A percentile compares a stretch with the other conserved stretches of the same genome.
Conservation (phyloP, 2,329 filamentous ascomycete species). For the Pyrenophora tritici-repentis region DNA sequence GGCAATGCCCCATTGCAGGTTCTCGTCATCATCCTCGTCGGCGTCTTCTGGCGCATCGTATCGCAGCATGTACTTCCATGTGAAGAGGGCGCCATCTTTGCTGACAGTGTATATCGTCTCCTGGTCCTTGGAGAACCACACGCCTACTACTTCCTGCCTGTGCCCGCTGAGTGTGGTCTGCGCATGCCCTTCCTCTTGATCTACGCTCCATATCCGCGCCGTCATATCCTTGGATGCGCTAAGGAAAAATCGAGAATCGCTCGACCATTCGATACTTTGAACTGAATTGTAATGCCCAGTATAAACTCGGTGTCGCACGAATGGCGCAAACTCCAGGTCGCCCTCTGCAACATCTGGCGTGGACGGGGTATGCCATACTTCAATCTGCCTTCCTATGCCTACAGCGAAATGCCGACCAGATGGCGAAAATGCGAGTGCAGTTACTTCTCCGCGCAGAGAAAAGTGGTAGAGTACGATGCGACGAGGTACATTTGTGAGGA, state of each 20-base stretch:
- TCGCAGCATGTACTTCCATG: slow-evolving; percentile 80
- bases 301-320: slow-evolving; percentile 84
- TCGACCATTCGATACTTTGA: slow-evolving; percentile 89
- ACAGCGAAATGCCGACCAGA: slow-evolving; percentile 91
- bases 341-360: slow-evolving; percentile 83
- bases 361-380: slow-evolving; percentile 95
- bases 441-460: slow-evolving; percentile 84
- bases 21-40: slow-evolving; percentile 65
- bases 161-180: slow-evolving; percentile 91
- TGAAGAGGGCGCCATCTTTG: slow-evolving; percentile 94
- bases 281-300: slow-evolving; percentile 88
- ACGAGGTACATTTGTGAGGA: slow-evolving; percentile 86
- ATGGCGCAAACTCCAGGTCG: slow-evolving; percentile 92
- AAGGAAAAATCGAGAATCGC: slow-evolving; percentile 93
- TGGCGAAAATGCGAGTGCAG: slow-evolving; percentile 86
- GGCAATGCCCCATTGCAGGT: slow-evolving; percentile 88
- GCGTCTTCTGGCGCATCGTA: slow-evolving; percentile 59
- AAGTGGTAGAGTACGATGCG: slow-evolving; percentile 91
- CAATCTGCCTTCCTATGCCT: slow-evolving; percentile 81
- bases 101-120: slow-evolving; percentile 96
- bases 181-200: slow-evolving; percentile 83
- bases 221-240: slow-evolving; percentile 92
- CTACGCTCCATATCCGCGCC: slow-evolving; percentile 90
- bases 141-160: slow-evolving; percentile 85
- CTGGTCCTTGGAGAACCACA: slow-evolving; percentile 95